Base-by-base conservation (phyloP, 23 red algal species). In the Cyanidiococcus yangmingshanensis region DNA sequence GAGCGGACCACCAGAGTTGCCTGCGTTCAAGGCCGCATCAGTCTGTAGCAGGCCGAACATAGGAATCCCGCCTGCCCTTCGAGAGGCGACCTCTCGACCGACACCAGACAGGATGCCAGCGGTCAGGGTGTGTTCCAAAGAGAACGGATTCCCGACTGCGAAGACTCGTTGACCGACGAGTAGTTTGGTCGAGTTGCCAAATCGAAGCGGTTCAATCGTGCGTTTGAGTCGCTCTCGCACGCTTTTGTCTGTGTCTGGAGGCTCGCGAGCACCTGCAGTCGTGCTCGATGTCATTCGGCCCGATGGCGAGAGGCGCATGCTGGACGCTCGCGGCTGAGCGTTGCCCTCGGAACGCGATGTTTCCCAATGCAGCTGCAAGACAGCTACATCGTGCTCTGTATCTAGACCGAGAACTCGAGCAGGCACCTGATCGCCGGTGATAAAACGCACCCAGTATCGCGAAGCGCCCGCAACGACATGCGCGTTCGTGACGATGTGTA, bases 131-230 rank as follows among this genome's bases (percentile, higher is more conserved):
- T 79, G 75, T 37, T 86, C 83, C 18, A 86, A 40, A 1, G 57
- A 58, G 27, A 86, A 86, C 2, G 83, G 83, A 58, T 86, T 77
- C 21, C 83, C 83, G 38, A 86, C 79, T 1, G 83, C 83, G 63
- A 68, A 86, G 34, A 80, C 83, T 39, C 77, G 59, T 50, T 86
- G 83, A 37, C 83, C 83, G 1, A 86, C 83, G 2, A 45, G 40
- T 27, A 86, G 32, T 2, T 79, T 58, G 40, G 75, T 41, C 37
- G 51, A 68, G 57, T 51, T 2, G 12, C 68, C 68, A 2, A 80
- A 37, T 18, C 15, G 77, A 3, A 59, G 57, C 57, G 68, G 77
- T 39, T 25, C 3, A 35, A 71, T 71, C 16, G n/a, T 32, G 15
- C 7, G 12, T 7, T 17, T 12, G n/a, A 71, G 63, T 12, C 63